These are phyloP conservation scores for Dissophora globulifera DNA, from an alignment of 192 early-diverging fungal species.

Conservation along the genomic window DNA sequence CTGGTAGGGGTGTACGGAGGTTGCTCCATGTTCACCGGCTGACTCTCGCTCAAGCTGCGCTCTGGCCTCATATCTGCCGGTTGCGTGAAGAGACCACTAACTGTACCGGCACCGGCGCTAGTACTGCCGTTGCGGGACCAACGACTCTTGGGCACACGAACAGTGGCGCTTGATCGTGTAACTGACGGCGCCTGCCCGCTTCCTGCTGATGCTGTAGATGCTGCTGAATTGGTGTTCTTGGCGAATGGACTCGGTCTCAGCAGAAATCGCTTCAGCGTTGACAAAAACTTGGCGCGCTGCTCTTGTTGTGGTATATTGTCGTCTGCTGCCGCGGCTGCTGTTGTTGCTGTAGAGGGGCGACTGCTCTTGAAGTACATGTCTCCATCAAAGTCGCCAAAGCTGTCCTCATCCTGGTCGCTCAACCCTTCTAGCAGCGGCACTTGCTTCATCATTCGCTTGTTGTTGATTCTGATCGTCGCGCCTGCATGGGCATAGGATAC, in stretches of 20 bases:
- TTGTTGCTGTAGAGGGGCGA: neutral
- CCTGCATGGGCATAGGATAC: slow-evolving; percentile 9
- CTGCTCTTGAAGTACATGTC: too few relatives aligned
- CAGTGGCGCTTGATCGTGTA: slow-evolving; percentile 1
- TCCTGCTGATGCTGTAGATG: too few relatives aligned
- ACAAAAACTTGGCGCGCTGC: slow-evolving; percentile 33
- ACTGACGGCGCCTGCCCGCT: neutral
- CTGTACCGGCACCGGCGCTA: too few relatives aligned
- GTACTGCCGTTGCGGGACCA: slow-evolving; percentile 28
- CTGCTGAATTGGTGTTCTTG: slow-evolving; percentile 1
- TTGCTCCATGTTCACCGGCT: too few relatives aligned
- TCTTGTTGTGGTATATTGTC: neutral
- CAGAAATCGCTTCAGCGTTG: slow-evolving; percentile 33
- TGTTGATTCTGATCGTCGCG: slow-evolving; percentile 14
- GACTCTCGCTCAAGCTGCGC: neutral
- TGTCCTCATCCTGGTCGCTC: slow-evolving; percentile 20
- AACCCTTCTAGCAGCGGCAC: slow-evolving; percentile 15
- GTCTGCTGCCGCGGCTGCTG: too few relatives aligned
- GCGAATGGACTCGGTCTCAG: slow-evolving; percentile 30
- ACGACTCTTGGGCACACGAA: slow-evolving; percentile 9
- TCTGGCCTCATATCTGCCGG: slow-evolving; percentile 11
- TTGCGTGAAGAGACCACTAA: too few relatives aligned
- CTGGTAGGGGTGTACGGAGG: too few relatives aligned
- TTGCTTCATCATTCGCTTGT: slow-evolving; percentile 4
- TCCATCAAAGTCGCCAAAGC: neutral